Percentiles rank a stretch among this genome's conserved stretches.
Evolutionary conservation across 139 green algal species (phyloP).

Genomic region (Chlorella sorokiniana): DNA sequence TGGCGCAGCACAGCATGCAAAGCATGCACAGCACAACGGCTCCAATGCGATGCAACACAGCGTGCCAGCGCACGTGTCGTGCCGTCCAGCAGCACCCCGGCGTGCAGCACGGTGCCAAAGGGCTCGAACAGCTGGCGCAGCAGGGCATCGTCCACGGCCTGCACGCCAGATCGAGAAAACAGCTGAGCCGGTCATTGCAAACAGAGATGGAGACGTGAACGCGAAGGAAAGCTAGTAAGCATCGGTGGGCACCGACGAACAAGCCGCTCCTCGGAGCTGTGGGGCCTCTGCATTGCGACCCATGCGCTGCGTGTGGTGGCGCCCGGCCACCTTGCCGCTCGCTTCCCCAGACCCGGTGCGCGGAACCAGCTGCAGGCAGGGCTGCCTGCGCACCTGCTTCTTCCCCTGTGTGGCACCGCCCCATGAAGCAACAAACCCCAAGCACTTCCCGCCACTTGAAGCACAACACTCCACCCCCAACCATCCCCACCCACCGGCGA

Average conservation of each 20-base stretch:
- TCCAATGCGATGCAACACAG: neutral
- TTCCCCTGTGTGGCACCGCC: neutral
- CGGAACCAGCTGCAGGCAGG: too few species aligned
- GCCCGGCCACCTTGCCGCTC: too few species aligned
- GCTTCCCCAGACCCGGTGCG: too few species aligned
- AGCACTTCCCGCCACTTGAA: neutral
- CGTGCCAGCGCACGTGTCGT: neutral
- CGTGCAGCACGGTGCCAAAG: constrained; percentile 69
- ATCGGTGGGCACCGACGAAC: neutral
- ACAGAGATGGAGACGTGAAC: neutral
- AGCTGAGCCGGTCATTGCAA: neutral
- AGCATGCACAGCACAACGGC: neutral
- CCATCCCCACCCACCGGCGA: constrained; percentile 40
- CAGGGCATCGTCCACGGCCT: constrained; percentile 61
- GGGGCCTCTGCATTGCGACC: neutral
- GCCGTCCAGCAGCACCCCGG: constrained; percentile 52
- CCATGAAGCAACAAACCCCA: neutral
- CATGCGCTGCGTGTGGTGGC: too few species aligned
- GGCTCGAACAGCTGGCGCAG: constrained; percentile 73
- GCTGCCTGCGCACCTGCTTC: too few species aligned
- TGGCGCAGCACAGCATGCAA: neutral
- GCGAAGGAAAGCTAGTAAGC: neutral
- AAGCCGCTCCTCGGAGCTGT: neutral
- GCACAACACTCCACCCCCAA: too few species aligned
- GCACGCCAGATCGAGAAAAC: neutral